Conservation (phyloP, 2,329 filamentous ascomycete species). For the Epichloe gansuensis region DNA sequence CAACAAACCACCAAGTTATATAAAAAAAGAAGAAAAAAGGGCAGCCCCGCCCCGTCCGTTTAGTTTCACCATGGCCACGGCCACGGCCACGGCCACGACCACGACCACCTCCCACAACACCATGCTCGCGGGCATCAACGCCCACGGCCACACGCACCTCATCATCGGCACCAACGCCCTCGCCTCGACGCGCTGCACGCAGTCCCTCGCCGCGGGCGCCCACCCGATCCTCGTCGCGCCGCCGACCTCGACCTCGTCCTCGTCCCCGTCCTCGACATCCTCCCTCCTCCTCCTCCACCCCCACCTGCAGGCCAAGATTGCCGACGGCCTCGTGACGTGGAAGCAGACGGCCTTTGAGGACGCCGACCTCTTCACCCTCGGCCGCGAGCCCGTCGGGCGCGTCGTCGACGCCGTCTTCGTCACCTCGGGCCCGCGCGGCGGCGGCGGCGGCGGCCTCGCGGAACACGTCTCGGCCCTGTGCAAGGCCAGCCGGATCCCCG, state of each 20-base stretch:
- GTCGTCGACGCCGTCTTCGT: conserved; percentile 92
- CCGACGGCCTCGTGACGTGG: conserved; percentile 55
- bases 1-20: no score
- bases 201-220: conserved; percentile 72
- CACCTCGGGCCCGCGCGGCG: conserved; percentile 42
- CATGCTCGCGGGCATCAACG: conserved; percentile 60
- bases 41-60: no score
- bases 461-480: conserved; percentile 62
- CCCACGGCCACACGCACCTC: conserved; percentile 61
- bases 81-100: conserved; percentile 5
- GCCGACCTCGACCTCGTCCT: conserved; percentile 38
- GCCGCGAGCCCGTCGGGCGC: conserved; percentile 62
- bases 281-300: conserved; percentile 53
- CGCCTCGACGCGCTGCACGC: conserved; percentile 69
- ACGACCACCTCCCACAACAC: conserved; percentile 21
- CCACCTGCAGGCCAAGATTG: conserved; percentile 48
- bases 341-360: conserved; percentile 54
- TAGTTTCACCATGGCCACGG: background rate
- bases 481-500: conserved; percentile 66
- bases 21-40: no score
- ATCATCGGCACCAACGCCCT: conserved; percentile 78
- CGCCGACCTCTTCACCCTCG: conserved; percentile 58
- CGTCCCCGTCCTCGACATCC: conserved; percentile 25
- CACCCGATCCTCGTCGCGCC: conserved; percentile 67
- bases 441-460: conserved; percentile 28